Evolutionary conservation across 257 asterid species (phyloP), one percentile per base, ranked within the genome.

Genomic region (Fraxinus cuspidata): DNA sequence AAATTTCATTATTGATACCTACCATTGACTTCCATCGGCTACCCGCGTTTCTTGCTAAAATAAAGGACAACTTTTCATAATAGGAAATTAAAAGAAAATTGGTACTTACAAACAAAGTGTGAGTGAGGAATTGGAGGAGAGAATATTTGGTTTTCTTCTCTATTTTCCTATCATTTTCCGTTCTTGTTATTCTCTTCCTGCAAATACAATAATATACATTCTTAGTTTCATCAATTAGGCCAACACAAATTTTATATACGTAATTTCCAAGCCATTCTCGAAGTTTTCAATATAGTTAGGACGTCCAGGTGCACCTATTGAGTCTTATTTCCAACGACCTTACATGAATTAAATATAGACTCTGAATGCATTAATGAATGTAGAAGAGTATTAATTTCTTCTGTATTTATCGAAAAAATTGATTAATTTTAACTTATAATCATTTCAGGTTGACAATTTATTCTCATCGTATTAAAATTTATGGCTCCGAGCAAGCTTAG

Each of bases 401-500:
- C 7, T 47, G 7, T 47, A 15, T 47, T 47, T 47, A 47, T 15
- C 6, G 1, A 47, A 47, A 47, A 56, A 21, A 56, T 56, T 56
- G 29, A 56, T 56, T 56, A 23, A 56, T 56, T 27, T 10, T 63
- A 16, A 34, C 19, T 63, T 23, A 11, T 25, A 63, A 47, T 25
- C 21, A 0, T 63, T 63, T 63, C 60, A 71, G 56, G 23, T 38
- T 37, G 19, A 37, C 16, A 25, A 23, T 19, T 63, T 0, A 6
- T 56, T 56, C 27, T 13, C 65, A 34, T 47, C 65, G 51, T 7
- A 18, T 67, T 31, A 13, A 75, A 76, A 12, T 49, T 51, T 15
- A 93, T 96, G 99, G 97, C 86, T 86, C 89, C 96, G n/a, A 91
- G 97, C 94, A 96, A 90, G 87, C 44, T 94, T 0, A 85, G 97